Base-by-base conservation (phyloP, 441 rosid species). In the Flueggea neowawraea region DNA sequence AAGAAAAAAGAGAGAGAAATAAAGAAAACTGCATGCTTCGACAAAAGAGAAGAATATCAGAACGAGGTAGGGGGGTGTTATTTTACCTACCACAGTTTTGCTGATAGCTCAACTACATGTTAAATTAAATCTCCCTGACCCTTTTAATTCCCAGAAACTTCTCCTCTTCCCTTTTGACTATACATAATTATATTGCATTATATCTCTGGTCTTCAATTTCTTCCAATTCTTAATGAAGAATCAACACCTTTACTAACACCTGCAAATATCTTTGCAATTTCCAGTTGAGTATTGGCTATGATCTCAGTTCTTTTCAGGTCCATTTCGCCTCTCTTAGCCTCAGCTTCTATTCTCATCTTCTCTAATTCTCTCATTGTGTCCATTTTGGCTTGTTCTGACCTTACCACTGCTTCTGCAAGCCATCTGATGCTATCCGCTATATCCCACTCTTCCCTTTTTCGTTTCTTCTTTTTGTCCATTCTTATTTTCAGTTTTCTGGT, bases 251-350 rank as follows among this genome's bases (percentile, higher is more conserved):
- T 79, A 2, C 68, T 60, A 15, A 54, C 75, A 12, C 94, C 94
- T 64, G 95, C 94, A 67, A 91, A 86, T 54, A 94, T 78, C 79
- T 74, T 84, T 32, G 99, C 99, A 60, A 94, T 91, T 75, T 94
- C 96, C 57, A 94, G 16, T 60, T 94, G 99, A 2, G 99, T 89
- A 59, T 73, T 90, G 17, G 99, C 95, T 48, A 90, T 75, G 69
- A 94, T 94, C 80, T 94, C 94, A 3, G 97, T 87, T 68, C 97
- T 79, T 77, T 87, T 91, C 58, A 94, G 84, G 54, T 94, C 99
- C 80, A 89, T 77, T 75, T 94, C 97, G 10, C 87, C 86, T 72
- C 97, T 82, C 72, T 80, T 94, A 5, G 85, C 81, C 61, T 94
- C 97, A 0, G 96, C 93, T 74, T 94, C 99, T 6, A 73, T 80